Percentiles rank a stretch among this genome's conserved stretches.
Conservation (phyloP, 805 yeast genomes). For the Spencermartinsiella europaea region DNA sequence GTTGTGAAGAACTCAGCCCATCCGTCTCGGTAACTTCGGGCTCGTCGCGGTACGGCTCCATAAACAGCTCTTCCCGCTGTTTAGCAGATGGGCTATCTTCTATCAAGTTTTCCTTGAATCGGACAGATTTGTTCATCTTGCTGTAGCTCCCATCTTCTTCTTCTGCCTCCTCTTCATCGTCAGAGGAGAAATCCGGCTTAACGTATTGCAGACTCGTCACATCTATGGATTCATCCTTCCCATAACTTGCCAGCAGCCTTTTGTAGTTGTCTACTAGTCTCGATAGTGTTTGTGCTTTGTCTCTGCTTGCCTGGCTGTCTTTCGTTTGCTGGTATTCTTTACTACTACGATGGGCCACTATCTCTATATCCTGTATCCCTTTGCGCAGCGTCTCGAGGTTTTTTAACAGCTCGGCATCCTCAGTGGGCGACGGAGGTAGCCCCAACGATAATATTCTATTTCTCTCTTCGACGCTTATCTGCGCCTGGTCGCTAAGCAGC, state of each 20-base stretch:
- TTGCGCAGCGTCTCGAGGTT: slow-evolving; percentile 21
- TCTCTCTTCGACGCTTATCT: slow-evolving; percentile 29
- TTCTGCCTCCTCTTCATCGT: background rate
- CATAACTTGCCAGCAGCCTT: background rate
- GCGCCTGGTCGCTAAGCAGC: slow-evolving; percentile 28
- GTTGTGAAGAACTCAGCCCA: slow-evolving; percentile 6
- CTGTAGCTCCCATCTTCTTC: slow-evolving; percentile 5
- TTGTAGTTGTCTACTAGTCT: background rate
- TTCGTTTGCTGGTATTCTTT: background rate
- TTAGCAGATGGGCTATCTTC: slow-evolving; percentile 16
- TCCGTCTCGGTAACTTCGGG: slow-evolving; percentile 18
- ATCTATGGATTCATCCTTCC: slow-evolving; percentile 1
- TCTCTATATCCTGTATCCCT: slow-evolving; percentile 24
- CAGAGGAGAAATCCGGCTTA: background rate
- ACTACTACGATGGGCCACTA: too few species aligned
- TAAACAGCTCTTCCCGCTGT: slow-evolving; percentile 13
- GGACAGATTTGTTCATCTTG: slow-evolving; percentile 22
- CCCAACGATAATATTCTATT: slow-evolving; percentile 26
- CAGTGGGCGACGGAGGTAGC: slow-evolving; percentile 25
- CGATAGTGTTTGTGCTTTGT: background rate
- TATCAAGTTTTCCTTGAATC: slow-evolving; percentile 28
- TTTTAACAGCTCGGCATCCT: slow-evolving; percentile 27
- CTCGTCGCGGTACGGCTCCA: slow-evolving; percentile 27
- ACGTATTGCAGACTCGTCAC: background rate
- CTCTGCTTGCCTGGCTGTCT: background rate